phyloP scores from a whole-genome alignment of 352 stramenopile genomes.

The Phytopythium aichiense region DNA sequence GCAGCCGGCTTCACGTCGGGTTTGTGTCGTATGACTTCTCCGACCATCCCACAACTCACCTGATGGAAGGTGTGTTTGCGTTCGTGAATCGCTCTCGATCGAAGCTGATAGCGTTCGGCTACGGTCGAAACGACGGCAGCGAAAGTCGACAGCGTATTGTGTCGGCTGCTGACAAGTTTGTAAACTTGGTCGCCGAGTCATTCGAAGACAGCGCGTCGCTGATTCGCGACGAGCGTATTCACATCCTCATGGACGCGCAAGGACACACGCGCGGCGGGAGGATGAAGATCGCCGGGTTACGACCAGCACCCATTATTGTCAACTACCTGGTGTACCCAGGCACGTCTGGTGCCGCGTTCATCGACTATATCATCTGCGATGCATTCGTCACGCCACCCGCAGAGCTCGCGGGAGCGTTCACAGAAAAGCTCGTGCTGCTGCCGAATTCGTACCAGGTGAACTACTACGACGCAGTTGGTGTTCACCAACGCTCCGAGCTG shows the following conservation, averaged over 20 bases:
- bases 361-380: constrained; percentile 78
- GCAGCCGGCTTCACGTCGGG: constrained; percentile 43
- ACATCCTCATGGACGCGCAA: constrained; percentile 83
- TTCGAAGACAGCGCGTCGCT: constrained; percentile 30
- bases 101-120: constrained; percentile 42
- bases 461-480: constrained; percentile 30
- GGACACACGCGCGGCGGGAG: constrained; percentile 60
- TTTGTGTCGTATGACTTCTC: constrained; percentile 83
- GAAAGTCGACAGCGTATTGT: constrained; percentile 26
- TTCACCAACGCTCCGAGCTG: background rate
- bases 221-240: constrained; percentile 30
- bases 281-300: constrained; percentile 41
- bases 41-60: constrained; percentile 74
- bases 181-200: constrained; percentile 37
- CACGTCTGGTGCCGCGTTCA: constrained; percentile 64
- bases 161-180: constrained; percentile 42
- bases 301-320: constrained; percentile 60
- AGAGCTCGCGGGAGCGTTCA: constrained; percentile 37
- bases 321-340: constrained; percentile 85
- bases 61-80: constrained; percentile 73
- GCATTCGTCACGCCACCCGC: constrained; percentile 41
- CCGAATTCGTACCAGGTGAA: constrained; percentile 83
- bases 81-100: constrained; percentile 21
- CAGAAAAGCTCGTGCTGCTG: constrained; percentile 70
- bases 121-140: constrained; percentile 65